Evolutionary conservation across 768 basidiomycete species (phyloP), one percentile per base, ranked within the genome.

Genomic region (Vishniacozyma victoriae): DNA sequence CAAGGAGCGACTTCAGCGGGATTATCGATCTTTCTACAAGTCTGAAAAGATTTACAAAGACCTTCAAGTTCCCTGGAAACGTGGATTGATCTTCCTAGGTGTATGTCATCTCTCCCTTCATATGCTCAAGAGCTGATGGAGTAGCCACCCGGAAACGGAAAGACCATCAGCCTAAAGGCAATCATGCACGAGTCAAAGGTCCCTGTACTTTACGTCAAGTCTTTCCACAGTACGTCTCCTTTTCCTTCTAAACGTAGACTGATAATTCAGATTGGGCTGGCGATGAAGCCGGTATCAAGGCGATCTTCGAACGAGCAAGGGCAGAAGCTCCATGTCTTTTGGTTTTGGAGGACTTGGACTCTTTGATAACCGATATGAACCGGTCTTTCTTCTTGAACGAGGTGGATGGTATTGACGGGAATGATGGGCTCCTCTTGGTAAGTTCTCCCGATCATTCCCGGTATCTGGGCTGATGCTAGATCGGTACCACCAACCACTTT

Each of bases 361-460:
- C 83, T 55, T 76, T 88, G 29, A 85, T 91, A 73, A 86, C 80
- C 51, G 80, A 87, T 59, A 41, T 63, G 5, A 89, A 88, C 62
- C 80, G 87, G 24, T 86, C 86, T 2, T 89, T 86, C 76, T 90
- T 90, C 79, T 76, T 91, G 40, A 91, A 91, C 62, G 83, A 89
- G 64, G 51, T 70, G 13, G 87, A 90, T 54, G 87, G 87, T 1
- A 69, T 89, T 25, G 81, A 83, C 62, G 78, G 81, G 24, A 89
- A 89, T 60, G 81, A 88, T 51, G 88, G 88, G 0, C 56, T 91
- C 9, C 77, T 90, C 23, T 74, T 89, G 59, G 82, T 89, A 35
- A 27, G 65, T 54, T 33, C 29, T 33, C 29, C 9, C 9, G 9
- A 33, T 33, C 29, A 9, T 9, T 9, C 29, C n/a, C n/a, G 29